Percentiles rank a stretch among this genome's conserved stretches.
Evolutionary conservation across 1,139 yeast genomes (phyloP).

Genomic region (Candida labiduridarum): DNA sequence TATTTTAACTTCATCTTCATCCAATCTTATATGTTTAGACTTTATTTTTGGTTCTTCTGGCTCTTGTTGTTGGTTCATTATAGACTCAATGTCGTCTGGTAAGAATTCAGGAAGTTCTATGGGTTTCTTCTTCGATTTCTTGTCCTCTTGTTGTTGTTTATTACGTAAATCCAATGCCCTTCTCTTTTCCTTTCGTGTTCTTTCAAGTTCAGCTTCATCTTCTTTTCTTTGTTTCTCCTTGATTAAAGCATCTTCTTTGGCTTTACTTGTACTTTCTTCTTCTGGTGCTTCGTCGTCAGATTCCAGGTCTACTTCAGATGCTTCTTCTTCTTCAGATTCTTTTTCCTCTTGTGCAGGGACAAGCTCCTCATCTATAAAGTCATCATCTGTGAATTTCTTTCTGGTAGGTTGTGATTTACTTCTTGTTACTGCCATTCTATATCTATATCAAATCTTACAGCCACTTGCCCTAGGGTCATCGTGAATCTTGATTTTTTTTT

Average conservation of each 20-base stretch:
- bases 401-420: slow-evolving; percentile 22
- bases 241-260: slow-evolving; percentile 34
- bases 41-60: slow-evolving; percentile 14
- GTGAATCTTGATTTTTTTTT: slow-evolving; percentile 2
- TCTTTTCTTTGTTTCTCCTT: slow-evolving; percentile 36
- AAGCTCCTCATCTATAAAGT: slow-evolving; percentile 11
- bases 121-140: slow-evolving; percentile 18
- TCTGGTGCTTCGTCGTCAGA: slow-evolving; percentile 52
- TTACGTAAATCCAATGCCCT: slow-evolving; percentile 49
- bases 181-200: slow-evolving; percentile 50
- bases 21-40: slow-evolving; percentile 40
- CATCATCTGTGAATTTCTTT: slow-evolving; percentile 30
- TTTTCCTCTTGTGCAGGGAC: slow-evolving; percentile 6
- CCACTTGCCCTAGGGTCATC: neutral
- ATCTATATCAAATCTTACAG: neutral
- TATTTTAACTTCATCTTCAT: slow-evolving; percentile 33
- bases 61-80: slow-evolving; percentile 21
- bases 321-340: slow-evolving; percentile 13
- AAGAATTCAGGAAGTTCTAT: slow-evolving; percentile 50
- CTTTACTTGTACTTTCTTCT: slow-evolving; percentile 39
- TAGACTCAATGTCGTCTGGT: slow-evolving; percentile 49
- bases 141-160: slow-evolving; percentile 49
- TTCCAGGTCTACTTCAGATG: slow-evolving; percentile 18
- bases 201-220: slow-evolving; percentile 35
- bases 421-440: slow-evolving; percentile 29